Evolutionary conservation across 106 monocot species (phyloP).

Genomic region (Hemerocallis citrina): DNA sequence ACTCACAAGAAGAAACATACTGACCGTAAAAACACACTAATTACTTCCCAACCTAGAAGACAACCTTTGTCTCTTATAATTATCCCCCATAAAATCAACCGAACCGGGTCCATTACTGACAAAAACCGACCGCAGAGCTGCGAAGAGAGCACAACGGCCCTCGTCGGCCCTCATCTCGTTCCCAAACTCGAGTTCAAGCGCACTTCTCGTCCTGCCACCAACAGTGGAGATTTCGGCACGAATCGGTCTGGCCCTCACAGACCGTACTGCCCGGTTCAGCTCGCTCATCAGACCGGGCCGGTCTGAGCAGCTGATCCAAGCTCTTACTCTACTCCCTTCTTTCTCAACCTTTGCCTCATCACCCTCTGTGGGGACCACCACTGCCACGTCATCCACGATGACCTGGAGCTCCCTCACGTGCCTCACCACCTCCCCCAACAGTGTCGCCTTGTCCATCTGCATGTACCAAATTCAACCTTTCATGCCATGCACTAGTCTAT

Average conservation of each 20-base stretch:
- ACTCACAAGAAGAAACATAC: too few relatives aligned
- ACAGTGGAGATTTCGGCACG: slow-evolving; percentile 75
- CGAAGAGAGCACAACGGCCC: slow-evolving; percentile 27
- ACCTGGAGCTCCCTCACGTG: slow-evolving; percentile 66
- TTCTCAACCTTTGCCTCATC: slow-evolving; percentile 49
- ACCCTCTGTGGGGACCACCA: slow-evolving; percentile 36
- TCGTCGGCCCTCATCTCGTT: slow-evolving; percentile 7
- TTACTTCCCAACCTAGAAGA: slow-evolving; percentile 10
- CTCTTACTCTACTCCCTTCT: slow-evolving; percentile 15
- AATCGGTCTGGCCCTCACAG: slow-evolving; percentile 41
- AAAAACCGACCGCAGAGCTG: slow-evolving; percentile 44
- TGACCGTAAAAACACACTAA: too few relatives aligned
- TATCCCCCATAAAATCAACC: slow-evolving; percentile 6
- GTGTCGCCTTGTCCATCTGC: slow-evolving; percentile 87
- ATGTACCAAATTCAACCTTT: too few relatives aligned
- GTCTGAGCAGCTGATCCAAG: slow-evolving; percentile 77
- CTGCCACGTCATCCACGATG: slow-evolving; percentile 26
- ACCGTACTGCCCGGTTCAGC: slow-evolving; percentile 50
- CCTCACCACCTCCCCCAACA: slow-evolving; percentile 90
- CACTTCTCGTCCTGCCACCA: slow-evolving; percentile 59
- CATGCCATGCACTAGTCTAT: too few relatives aligned
- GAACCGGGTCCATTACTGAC: slow-evolving; percentile 18
- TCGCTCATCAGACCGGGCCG: slow-evolving; percentile 67
- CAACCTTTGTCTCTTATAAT: slow-evolving; percentile 25
- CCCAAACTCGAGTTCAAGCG: slow-evolving; percentile 42